Evolutionary conservation across 257 asterid genomes (phyloP), one percentile per base, ranked within the genome.

Genomic region (Phtheirospermum japonicum): DNA sequence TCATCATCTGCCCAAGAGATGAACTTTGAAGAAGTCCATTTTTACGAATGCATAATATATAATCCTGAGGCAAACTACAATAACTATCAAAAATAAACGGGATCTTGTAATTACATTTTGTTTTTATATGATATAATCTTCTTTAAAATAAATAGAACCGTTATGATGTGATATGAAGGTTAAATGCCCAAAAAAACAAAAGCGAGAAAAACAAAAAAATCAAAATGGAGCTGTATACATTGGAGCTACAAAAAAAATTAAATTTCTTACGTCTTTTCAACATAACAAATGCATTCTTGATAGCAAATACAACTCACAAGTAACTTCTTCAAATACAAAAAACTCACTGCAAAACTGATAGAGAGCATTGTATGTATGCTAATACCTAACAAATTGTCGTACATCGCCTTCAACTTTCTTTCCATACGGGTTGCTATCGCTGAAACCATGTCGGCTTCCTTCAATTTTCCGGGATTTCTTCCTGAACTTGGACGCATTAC

Each of bases 401-500:
- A 30, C 50, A 11, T 69, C 79, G 17, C 69, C 82, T 60, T 76
- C 78, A 7, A 82, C 76, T 80, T 73, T 86, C 76, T 64, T 86
- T 36, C 99, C 95, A 50, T 89, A 85, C 0, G 96, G 97, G 28
- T 77, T 83, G 77, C 26, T 71, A 19, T 73, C 77, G 19, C 74
- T 83, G 75, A 89, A 89, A 39, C 97, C 94, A 69, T 85, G 80
- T 9, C 85, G 75, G 20, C 81, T 71, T 49, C 92, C 82, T 40
- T 73, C 84, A 8, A 39, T 61, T 34, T 67, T 74, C 10, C 70
- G 83, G 39, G 59, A 37, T 40, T 82, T 87, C 79, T 82, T 85
- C 79, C 95, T 66, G 69, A 78, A 85, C 80, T 85, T 93, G 73
- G 96, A 83, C 0, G 90, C 86, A 5, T 63, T 93, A 65, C 97